These are phyloP conservation scores for Aspergillus caelatus DNA, from an alignment of 2,329 filamentous ascomycete species.

Conservation along the genomic window DNA sequence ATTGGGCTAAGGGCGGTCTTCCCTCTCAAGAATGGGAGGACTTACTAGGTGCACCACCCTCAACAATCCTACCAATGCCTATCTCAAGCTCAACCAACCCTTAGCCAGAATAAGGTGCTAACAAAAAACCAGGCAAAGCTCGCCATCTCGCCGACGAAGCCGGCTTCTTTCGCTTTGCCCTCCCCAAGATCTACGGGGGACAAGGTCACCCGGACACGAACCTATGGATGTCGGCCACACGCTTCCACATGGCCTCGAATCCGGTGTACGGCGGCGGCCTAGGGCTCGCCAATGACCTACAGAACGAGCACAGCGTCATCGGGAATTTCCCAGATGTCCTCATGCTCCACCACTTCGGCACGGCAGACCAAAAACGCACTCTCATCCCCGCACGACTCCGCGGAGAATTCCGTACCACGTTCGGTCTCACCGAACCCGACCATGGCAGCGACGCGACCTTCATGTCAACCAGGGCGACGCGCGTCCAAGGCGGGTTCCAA, in stretches of 20 bases:
- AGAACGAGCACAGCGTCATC: background rate
- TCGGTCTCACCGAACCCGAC: background rate
- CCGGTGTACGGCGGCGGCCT: background rate
- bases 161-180: background rate
- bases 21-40: background rate
- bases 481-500: constrained; percentile 3
- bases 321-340: background rate
- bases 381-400: background rate
- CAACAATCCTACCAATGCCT: too few species aligned
- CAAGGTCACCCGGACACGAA: background rate
- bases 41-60: background rate
- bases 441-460: background rate
- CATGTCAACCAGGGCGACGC: background rate
- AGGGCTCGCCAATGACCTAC: background rate
- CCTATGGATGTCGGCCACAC: background rate
- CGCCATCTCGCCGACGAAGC: background rate
- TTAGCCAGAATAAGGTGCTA: background rate
- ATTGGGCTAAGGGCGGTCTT: background rate
- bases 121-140: background rate
- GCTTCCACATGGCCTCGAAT: background rate
- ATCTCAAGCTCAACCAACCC: background rate
- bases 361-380: background rate
- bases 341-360: background rate
- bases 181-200: background rate
- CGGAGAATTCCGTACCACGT: background rate